Evolutionary conservation across 371 early-diverging fungal genomes (phyloP), one percentile per base, ranked within the genome.

Genomic region (Blastocladiella emersonii): DNA sequence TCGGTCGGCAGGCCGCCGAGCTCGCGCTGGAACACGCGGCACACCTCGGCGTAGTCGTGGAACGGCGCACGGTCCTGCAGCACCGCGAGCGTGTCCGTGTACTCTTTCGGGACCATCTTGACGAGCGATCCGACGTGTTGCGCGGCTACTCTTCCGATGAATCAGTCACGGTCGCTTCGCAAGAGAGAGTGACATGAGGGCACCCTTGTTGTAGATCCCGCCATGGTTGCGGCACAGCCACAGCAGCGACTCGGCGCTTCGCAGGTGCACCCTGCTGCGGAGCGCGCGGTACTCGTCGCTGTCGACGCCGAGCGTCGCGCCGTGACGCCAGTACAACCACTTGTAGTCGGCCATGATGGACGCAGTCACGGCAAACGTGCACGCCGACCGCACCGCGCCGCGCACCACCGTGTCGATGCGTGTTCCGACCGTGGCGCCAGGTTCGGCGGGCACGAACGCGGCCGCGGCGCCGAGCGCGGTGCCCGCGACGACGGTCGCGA

Each of bases 31-130:
- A 78, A 70, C 30, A 75, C 70, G 4, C 66, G 63, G 43, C 72
- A 66, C 2, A 78, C 71, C 13, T 76, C 72, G 25, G 67, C 66
- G 66, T 68, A 72, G 5, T 71, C 63, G 27, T 72, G 73, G 67
- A 70, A 78, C 0, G 78, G 78, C 2, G 78, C 78, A 2, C 71
- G 72, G 62, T 76, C 77, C 61, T 78, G 77, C n/a, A 79, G 71
- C 23, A 73, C 74, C 21, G 71, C 69, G 0, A 79, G 65, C 4
- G 76, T 75, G 49, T 74, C 66, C 35, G 75, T 75, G 63, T 74
- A 79, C 56, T 75, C 77, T 4, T 63, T 67, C 23, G 79, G 79
- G 8, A 78, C 72, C 21, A 78, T 56, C 57, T 71, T 72, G 25
- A 71, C 71, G 55, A 79, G 62, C 1, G 78, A 76, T 19, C 75